Evolutionary conservation across 371 early-diverging fungal genomes (phyloP).

Genomic region (Syncephalastrum contaminatum): DNA sequence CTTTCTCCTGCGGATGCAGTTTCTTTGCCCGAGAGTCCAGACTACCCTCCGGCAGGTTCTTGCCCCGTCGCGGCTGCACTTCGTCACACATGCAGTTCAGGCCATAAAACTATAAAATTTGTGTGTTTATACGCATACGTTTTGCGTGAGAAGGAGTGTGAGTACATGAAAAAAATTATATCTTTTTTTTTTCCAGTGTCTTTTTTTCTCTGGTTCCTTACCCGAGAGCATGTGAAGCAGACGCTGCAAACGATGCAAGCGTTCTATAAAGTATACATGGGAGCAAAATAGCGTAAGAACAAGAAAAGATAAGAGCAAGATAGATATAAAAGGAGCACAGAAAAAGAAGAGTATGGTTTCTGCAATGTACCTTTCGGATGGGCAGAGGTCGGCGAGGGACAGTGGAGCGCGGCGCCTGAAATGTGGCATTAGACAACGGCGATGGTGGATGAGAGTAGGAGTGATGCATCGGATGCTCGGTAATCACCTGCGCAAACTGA

Average conservation of each 20-base stretch:
- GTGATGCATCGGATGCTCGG: slow-evolving; percentile 27
- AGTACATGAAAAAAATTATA: too few species aligned
- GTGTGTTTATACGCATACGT: neutral
- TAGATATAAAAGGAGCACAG: slow-evolving; percentile 2
- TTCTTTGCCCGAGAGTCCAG: slow-evolving; percentile 52
- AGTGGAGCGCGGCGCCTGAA: slow-evolving; percentile 4
- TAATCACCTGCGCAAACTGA: slow-evolving; percentile 47
- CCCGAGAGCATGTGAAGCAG: slow-evolving; percentile 52
- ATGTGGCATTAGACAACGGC: slow-evolving; percentile 6
- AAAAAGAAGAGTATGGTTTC: slow-evolving; percentile 3
- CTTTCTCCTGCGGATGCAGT: slow-evolving; percentile 34
- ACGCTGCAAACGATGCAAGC: slow-evolving; percentile 51
- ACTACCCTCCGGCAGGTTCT: slow-evolving; percentile 45
- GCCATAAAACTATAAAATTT: slow-evolving; percentile 35
- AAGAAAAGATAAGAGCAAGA: slow-evolving; percentile 3
- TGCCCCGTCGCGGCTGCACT: slow-evolving; percentile 49
- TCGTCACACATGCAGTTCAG: slow-evolving; percentile 44
- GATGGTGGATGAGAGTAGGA: slow-evolving; percentile 10
- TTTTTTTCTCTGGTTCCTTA: slow-evolving; percentile 11
- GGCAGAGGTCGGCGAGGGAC: slow-evolving; percentile 19
- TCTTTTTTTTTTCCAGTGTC: too few species aligned
- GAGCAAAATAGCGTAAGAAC: neutral
- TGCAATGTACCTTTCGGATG: slow-evolving; percentile 28
- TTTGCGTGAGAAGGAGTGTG: neutral
- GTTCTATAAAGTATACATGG: slow-evolving; percentile 30